Conservation (phyloP, 176 grass and related monocot species). For the Aegilops longissima region DNA sequence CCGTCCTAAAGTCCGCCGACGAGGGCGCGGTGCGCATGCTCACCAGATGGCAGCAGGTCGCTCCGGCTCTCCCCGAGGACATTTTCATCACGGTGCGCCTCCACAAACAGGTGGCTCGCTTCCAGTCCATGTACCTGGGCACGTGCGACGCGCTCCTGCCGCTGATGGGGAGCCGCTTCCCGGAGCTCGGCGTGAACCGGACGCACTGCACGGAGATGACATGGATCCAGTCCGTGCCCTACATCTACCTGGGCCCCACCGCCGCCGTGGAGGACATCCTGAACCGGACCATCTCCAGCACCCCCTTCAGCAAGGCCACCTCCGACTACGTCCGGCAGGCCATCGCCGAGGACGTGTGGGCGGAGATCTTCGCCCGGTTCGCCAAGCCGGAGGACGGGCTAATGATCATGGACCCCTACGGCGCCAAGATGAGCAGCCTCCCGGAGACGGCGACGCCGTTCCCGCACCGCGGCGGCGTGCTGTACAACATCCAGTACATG, state of each 20-base stretch:
- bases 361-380: background rate
- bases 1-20: background rate
- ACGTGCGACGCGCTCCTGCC: background rate
- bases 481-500: background rate
- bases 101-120: background rate
- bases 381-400: background rate
- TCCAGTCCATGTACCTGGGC: constrained; percentile 49
- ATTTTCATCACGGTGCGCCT: constrained; percentile 27
- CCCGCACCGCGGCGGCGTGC: background rate
- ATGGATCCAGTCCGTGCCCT: background rate
- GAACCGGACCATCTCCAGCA: background rate
- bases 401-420: background rate
- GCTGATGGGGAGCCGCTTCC: background rate
- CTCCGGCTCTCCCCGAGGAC: constrained; percentile 28
- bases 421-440: background rate
- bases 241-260: background rate
- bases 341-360: background rate
- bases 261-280: background rate
- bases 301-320: background rate
- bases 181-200: background rate
- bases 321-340: background rate
- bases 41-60: constrained; percentile 49
- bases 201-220: background rate
- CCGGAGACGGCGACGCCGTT: background rate
- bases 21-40: constrained; percentile 47